phyloP scores from a whole-genome alignment of 192 early-diverging fungal genomes.

The Backusella circina region DNA sequence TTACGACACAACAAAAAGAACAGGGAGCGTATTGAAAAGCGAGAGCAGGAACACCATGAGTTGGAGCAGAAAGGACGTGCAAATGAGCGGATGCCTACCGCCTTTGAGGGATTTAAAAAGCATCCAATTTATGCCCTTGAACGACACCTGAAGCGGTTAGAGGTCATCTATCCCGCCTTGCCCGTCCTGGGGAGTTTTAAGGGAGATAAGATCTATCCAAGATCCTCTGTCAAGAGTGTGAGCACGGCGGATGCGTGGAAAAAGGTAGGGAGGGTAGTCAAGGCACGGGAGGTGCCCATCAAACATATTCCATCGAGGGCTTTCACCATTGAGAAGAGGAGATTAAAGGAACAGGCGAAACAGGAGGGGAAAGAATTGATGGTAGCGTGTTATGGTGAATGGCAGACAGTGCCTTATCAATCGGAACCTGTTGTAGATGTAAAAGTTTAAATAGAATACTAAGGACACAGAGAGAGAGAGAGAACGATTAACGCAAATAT shows the following conservation, averaged over 20 bases:
- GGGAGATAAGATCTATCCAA: slow-evolving; percentile 77
- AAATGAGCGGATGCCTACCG: slow-evolving; percentile 72
- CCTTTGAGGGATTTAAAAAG: slow-evolving; percentile 73
- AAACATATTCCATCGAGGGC: slow-evolving; percentile 43
- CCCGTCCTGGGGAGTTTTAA: slow-evolving; percentile 75
- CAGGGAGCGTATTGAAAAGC: slow-evolving; percentile 42
- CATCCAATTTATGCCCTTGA: slow-evolving; percentile 85
- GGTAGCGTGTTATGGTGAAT: slow-evolving; percentile 71
- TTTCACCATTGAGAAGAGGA: slow-evolving; percentile 41
- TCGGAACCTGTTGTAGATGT: slow-evolving; percentile 62
- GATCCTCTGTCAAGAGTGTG: slow-evolving; percentile 62
- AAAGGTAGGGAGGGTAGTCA: slow-evolving; percentile 55
- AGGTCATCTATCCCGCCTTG: slow-evolving; percentile 67
- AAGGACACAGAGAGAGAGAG: too few relatives aligned
- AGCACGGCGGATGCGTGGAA: slow-evolving; percentile 60
- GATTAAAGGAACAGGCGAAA: slow-evolving; percentile 33
- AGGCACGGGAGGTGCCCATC: slow-evolving; percentile 32
- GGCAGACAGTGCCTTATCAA: slow-evolving; percentile 78
- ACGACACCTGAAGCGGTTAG: slow-evolving; percentile 75
- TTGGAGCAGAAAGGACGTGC: slow-evolving; percentile 16
- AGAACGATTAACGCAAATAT: not conserved
- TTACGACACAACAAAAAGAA: not conserved
- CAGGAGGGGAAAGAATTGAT: slow-evolving; percentile 25
- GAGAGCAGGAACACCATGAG: slow-evolving; percentile 37
- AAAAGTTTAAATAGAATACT: slow-evolving; percentile 12